Evolutionary conservation across 1,284 basidiomycete species (phyloP).

Genomic region (Malassezia japonica): DNA sequence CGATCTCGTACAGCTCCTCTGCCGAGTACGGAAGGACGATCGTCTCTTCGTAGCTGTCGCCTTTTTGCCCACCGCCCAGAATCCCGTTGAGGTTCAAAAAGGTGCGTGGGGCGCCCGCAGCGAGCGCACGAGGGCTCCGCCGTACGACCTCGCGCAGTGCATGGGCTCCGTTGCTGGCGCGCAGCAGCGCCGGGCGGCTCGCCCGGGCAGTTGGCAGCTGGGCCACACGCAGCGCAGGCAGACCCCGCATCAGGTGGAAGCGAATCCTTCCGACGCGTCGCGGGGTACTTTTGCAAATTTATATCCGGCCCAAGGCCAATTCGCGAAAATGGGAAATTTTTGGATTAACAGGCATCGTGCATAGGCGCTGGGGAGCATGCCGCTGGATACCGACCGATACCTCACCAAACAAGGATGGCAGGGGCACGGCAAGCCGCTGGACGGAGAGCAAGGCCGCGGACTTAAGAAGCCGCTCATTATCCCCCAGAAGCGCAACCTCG

Average conservation of each 20-base stretch:
- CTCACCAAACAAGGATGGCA: conserved; percentile 41
- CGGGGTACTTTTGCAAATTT: too few species aligned
- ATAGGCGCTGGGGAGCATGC: conserved; percentile 20
- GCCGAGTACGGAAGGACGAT: conserved; percentile 8
- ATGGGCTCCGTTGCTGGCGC: too few species aligned
- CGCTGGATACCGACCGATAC: conserved; percentile 35
- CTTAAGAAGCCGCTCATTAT: conserved; percentile 46
- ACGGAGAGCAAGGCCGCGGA: conserved; percentile 35
- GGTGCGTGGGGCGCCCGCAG: neutral
- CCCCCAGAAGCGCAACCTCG: conserved; percentile 36
- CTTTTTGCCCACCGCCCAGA: conserved; percentile 1
- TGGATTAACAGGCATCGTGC: neutral
- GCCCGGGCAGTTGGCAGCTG: neutral
- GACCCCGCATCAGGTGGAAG: neutral
- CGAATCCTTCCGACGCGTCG: too few species aligned
- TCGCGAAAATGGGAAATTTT: neutral
- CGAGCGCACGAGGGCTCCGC: too few species aligned
- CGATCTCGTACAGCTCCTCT: conserved; percentile 70
- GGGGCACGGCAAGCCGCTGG: conserved; percentile 39
- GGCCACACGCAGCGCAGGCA: neutral
- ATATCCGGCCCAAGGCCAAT: neutral
- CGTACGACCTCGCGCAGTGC: too few species aligned
- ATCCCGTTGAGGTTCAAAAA: conserved; percentile 4
- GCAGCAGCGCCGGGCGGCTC: too few species aligned
- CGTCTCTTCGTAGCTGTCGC: conserved; percentile 1